phyloP scores from a whole-genome alignment of 352 stramenopile species.

The Globisporangium cederbergense region DNA sequence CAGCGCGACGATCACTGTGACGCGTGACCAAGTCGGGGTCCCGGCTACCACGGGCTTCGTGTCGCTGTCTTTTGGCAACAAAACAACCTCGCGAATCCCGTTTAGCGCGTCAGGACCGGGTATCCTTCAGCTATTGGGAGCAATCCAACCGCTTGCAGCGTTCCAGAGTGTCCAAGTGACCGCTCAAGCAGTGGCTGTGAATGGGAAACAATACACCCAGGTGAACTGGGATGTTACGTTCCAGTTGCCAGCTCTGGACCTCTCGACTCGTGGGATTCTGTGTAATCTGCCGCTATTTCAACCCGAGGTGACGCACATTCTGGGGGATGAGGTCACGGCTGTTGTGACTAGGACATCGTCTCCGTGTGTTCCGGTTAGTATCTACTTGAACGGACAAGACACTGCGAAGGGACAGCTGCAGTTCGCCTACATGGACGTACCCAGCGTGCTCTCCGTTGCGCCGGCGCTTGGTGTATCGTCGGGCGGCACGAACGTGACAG shows the following conservation, averaged over 20 bases:
- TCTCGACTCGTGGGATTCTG: background rate
- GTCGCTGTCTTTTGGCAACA: constrained; percentile 3
- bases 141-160: background rate
- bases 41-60: background rate
- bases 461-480: constrained; percentile 24
- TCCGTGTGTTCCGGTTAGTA: constrained; percentile 21
- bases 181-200: background rate
- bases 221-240: constrained; percentile 19
- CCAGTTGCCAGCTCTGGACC: constrained; percentile 4
- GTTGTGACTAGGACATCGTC: constrained; percentile 16
- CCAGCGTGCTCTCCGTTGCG: constrained; percentile 23
- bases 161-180: constrained; percentile 5
- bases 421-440: constrained; percentile 21
- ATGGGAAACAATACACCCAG: background rate
- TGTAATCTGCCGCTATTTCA: constrained; percentile 18
- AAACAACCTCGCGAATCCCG: background rate
- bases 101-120: background rate
- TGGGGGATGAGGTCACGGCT: constrained; percentile 26
- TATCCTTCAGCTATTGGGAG: constrained; percentile 1
- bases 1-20: constrained; percentile 5
- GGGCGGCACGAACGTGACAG: constrained; percentile 36
- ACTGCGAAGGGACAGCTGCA: constrained; percentile 14
- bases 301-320: constrained; percentile 15
- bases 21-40: constrained; percentile 19
- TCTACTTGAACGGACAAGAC: constrained; percentile 31